Evolutionary conservation across 2,329 filamentous ascomycete genomes (phyloP), one percentile per base, ranked within the genome.

Genomic region (Colletotrichum chrysophilum): DNA sequence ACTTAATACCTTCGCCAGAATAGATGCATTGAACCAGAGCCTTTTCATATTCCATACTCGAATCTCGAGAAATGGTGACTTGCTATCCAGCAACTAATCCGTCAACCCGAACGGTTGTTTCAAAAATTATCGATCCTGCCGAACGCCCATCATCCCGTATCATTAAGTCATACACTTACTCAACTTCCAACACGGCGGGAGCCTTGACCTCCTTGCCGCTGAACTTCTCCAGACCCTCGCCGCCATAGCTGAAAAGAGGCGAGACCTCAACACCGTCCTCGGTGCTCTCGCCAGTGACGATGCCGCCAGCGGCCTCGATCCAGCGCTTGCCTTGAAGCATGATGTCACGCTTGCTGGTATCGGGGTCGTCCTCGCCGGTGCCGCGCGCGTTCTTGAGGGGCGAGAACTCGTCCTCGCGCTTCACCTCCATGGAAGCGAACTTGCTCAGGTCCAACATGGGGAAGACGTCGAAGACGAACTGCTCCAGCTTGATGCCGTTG

Each of bases 401-500:
- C 32, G 96, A 98, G 88, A 99, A 99, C 87, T 99, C 97, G 80
- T 99, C 97, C 88, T 98, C 96, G 77, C 97, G 95, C 85, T 93
- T 95, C 68, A 99, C 97, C 87, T 99, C 97, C 87, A 98, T 94
- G 86, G 93, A 98, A 28, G 96, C 97, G 82, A 99, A 99, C 87
- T 97, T 96, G 79, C 93, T 90, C 78, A 99, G 92, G 21, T 93
- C 88, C 68, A 98, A 89, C 89, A 96, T 91, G 76, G 96, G 96
- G 90, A 99, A 99, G 82, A 98, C 97, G 84, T 99, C 97, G 83
- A 99, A 99, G 76, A 99, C 96, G 81, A 98, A 99, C 86, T 98
- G 97, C 90, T 99, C 97, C 52, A 99, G 92, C 90, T 99, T 99
- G 91, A 99, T 96, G 79, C 97, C 97, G 83, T 99, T 99, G 78